Conservation (phyloP, 2,329 filamentous ascomycete species). For the Hypoxylon rubiginosum region DNA sequence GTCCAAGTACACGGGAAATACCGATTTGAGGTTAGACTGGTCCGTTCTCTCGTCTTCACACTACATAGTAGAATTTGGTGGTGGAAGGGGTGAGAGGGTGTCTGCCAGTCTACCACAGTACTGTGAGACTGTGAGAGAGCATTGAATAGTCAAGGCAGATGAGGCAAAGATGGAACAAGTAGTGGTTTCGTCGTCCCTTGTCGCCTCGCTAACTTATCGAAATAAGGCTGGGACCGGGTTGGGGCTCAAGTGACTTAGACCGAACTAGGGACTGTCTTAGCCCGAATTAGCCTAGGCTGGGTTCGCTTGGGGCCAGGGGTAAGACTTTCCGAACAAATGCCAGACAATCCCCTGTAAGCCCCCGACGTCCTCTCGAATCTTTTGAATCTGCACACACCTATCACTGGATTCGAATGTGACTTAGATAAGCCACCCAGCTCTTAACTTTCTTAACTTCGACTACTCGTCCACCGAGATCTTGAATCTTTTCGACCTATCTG, state of each 20-base stretch:
- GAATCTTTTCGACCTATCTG: constrained; percentile 5
- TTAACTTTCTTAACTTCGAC: not conserved
- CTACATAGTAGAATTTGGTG: not conserved
- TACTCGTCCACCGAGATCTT: constrained; percentile 15
- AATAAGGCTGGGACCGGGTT: constrained; percentile 49
- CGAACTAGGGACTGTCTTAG: constrained; percentile 37
- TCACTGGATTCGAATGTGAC: constrained; percentile 25
- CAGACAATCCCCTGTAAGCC: constrained; percentile 41
- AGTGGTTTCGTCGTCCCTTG: constrained; percentile 62
- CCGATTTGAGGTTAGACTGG: constrained; percentile 32
- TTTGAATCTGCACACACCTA: constrained; percentile 1
- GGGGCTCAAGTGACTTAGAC: constrained; percentile 43
- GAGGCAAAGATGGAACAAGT: constrained; percentile 64
- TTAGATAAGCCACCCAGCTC: constrained; percentile 6
- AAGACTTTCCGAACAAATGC: constrained; percentile 39
- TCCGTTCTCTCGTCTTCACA: constrained; percentile 18
- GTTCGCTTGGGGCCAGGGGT: constrained; percentile 41
- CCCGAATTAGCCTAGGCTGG: constrained; percentile 42
- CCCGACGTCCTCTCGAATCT: constrained; percentile 14
- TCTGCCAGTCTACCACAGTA: too few relatives aligned
- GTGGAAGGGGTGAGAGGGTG: not conserved
- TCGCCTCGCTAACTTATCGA: constrained; percentile 48
- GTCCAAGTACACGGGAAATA: constrained; percentile 31
- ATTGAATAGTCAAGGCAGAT: constrained; percentile 51
- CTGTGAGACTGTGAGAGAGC: constrained; percentile 32